These are phyloP conservation scores for Tremellales sp. DNA, from an alignment of 1,284 basidiomycete genomes.

Conservation along the genomic window DNA sequence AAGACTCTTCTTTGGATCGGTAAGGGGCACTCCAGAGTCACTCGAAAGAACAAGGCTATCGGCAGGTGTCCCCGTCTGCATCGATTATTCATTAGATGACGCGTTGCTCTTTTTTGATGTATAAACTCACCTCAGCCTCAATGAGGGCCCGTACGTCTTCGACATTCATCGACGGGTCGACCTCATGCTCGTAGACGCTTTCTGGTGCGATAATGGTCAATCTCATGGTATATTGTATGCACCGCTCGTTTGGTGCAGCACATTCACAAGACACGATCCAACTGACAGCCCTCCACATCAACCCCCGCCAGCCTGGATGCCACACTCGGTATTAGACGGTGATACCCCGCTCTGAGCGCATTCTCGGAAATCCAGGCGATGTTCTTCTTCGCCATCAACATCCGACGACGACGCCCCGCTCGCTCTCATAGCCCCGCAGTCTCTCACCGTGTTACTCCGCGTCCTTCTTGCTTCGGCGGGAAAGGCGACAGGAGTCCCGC, in stretches of 20 bases:
- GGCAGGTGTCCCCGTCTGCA: constrained; percentile 32
- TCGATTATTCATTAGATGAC: too few species aligned
- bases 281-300: neutral
- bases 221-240: constrained; percentile 57
- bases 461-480: constrained; percentile 3
- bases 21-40: constrained; percentile 39
- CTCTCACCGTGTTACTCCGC: constrained; percentile 45
- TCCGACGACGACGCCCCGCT: constrained; percentile 39
- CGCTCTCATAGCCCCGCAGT: constrained; percentile 27
- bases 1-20: constrained; percentile 27
- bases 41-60: constrained; percentile 26
- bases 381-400: constrained; percentile 21
- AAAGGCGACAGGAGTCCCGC: neutral
- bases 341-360: neutral
- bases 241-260: neutral
- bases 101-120: too few species aligned
- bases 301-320: constrained; percentile 6
- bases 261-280: neutral
- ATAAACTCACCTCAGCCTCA: constrained; percentile 72
- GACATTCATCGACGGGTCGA: constrained; percentile 79
- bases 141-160: constrained; percentile 83
- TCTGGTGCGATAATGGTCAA: constrained; percentile 77
- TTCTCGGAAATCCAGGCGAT: neutral
- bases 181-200: constrained; percentile 69
- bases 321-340: neutral